Conservation (phyloP, 345 rosid genomes). For the thale cress (Arabidopsis thaliana) region DNA sequence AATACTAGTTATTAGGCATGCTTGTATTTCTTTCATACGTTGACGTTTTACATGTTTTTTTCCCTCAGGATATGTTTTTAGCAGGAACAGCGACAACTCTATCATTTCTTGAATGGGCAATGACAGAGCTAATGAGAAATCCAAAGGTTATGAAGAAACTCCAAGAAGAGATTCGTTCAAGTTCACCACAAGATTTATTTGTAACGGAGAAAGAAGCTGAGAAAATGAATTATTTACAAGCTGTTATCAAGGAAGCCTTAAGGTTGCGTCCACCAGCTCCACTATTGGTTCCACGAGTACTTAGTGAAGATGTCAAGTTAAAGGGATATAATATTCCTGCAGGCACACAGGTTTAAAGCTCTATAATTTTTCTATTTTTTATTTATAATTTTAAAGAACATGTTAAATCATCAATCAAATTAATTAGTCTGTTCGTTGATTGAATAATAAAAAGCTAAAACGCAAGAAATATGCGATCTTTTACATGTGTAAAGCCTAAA, state of each 20-base stretch:
- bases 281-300: conserved; percentile 35
- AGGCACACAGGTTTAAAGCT: conserved; percentile 35
- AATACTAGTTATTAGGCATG: neutral
- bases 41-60: neutral
- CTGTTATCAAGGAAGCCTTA: conserved; percentile 44
- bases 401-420: neutral
- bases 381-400: neutral
- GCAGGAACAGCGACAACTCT: conserved; percentile 30
- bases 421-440: too few species aligned
- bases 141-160: conserved; percentile 17
- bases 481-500: too few species aligned
- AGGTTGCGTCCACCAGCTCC: conserved; percentile 49
- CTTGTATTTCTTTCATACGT: neutral
- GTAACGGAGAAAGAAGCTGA: conserved; percentile 20
- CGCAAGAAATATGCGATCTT: too few species aligned
- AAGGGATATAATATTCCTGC: conserved; percentile 36
- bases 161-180: conserved; percentile 28
- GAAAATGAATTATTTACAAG: conserved; percentile 20
- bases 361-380: too few species aligned
- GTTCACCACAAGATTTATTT: neutral
- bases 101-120: conserved; percentile 18
- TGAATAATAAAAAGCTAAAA: too few species aligned
- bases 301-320: conserved; percentile 35
- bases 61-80: conserved; percentile 14
- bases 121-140: conserved; percentile 31